Evolutionary conservation across 2,329 filamentous ascomycete species (phyloP), one percentile per base, ranked within the genome.

Genomic region (Fonsecaea erecta): DNA sequence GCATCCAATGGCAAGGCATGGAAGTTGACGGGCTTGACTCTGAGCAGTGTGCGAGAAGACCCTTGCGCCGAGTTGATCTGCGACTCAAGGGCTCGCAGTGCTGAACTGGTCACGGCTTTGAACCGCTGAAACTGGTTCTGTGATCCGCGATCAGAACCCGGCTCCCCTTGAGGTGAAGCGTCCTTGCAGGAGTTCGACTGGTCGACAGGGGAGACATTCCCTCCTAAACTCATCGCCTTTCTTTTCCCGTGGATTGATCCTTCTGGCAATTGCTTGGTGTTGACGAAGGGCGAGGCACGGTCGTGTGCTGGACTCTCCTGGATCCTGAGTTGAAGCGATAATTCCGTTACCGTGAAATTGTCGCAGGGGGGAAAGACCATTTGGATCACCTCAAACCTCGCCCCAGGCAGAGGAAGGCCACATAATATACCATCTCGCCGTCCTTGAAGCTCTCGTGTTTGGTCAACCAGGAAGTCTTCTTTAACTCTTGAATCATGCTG

Each of bases 21-120:
- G 24, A 51, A 60, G 12, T 60, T 60, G 28, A 43, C 57, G 9
- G 57, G 57, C 46, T 52, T 60, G 43, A 60, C 16, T 16, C 32
- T 16, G 28, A 51, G 43, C 28, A 60, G 35, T 14, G 46, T 52
- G n/a, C 18, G 28, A 12, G 57, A 21, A 28, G 43, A 52, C 8
- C 21, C 4, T 30, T 9, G 24, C 26, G 40, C 56, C 8, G 56
- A 32, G 26, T 9, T 53, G 4, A 53, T 30, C 21, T 53, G 26
- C 5, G 52, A 34, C 26, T 53, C 32, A 21, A 53, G 16, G 2
- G 34, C n/a, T 35, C 52, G 52, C 9, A 53, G 32, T n/a, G 52
- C 6, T 18, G 24, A 32, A 24, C 24, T 32, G 28, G 52, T 35
- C 8, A n/a, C 7, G 6, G 26, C 3, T 53, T 53, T n/a, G n/a